These are phyloP conservation scores for Colletotrichum acutatum DNA, from an alignment of 2,329 filamentous ascomycete genomes.

Conservation along the genomic window DNA sequence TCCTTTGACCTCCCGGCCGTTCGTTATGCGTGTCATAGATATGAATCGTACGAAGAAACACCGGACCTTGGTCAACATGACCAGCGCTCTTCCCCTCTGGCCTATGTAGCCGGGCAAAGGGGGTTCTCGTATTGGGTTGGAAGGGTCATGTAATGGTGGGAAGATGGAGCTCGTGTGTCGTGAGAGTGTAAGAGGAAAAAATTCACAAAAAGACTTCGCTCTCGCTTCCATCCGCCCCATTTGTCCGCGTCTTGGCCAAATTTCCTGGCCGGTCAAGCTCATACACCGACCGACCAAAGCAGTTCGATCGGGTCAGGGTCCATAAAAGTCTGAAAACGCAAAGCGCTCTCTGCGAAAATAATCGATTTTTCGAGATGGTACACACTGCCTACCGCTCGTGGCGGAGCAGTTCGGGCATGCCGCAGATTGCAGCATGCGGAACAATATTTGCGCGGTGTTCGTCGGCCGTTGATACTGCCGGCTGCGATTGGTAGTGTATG, in stretches of 20 bases:
- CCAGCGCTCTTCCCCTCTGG: slow-evolving; percentile 2
- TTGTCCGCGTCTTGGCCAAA: neutral
- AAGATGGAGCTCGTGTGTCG: neutral
- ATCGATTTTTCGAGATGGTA: slow-evolving; percentile 18
- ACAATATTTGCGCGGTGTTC: slow-evolving; percentile 7
- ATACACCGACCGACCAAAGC: slow-evolving; percentile 23
- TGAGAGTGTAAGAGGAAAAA: slow-evolving; percentile 18
- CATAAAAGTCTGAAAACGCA: slow-evolving; percentile 11
- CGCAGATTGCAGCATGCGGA: neutral
- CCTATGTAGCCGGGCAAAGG: neutral
- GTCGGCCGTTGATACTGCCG: slow-evolving; percentile 6
- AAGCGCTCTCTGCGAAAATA: slow-evolving; percentile 17
- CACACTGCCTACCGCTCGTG: slow-evolving; percentile 21
- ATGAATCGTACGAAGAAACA: slow-evolving; percentile 18
- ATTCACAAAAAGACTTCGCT: slow-evolving; percentile 20
- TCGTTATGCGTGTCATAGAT: slow-evolving; percentile 17
- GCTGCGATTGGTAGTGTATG: slow-evolving; percentile 18
- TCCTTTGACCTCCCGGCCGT: neutral
- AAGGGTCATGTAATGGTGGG: neutral
- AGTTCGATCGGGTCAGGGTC: neutral
- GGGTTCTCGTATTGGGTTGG: neutral
- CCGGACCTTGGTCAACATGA: slow-evolving; percentile 17
- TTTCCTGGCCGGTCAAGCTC: slow-evolving; percentile 1
- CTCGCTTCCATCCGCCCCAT: slow-evolving; percentile 15
- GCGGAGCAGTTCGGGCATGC: slow-evolving; percentile 12